These are phyloP conservation scores for Stagonosporopsis cucurbitacearum DNA, from an alignment of 2,329 filamentous ascomycete species.

Conservation along the genomic window DNA sequence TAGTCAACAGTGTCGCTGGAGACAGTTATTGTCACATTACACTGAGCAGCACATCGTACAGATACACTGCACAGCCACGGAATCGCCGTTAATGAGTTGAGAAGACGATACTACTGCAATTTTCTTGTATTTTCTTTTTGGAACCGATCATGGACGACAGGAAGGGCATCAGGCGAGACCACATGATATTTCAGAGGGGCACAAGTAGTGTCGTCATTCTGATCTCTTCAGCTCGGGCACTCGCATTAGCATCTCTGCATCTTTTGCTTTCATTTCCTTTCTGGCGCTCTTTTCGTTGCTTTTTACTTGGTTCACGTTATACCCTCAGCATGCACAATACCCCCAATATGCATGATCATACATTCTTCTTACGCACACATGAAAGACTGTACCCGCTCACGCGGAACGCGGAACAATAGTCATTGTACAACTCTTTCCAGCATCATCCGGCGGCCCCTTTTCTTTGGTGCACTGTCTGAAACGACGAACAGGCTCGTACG, in stretches of 20 bases:
- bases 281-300: slow-evolving; percentile 15
- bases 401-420: slow-evolving; percentile 49
- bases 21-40: slow-evolving; percentile 17
- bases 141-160: slow-evolving; percentile 8
- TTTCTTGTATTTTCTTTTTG: no score
- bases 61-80: slow-evolving; percentile 13
- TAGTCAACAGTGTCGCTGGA: slow-evolving; percentile 22
- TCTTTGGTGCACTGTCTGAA: slow-evolving; percentile 10
- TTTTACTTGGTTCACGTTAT: slow-evolving; percentile 20
- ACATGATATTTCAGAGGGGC: slow-evolving; percentile 6
- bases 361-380: slow-evolving; percentile 28
- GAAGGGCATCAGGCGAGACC: background rate
- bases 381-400: slow-evolving; percentile 52
- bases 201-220: slow-evolving; percentile 21
- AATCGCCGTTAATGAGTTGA: slow-evolving; percentile 12
- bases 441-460: slow-evolving; percentile 7
- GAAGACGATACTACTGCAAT: background rate
- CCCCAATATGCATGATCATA: slow-evolving; percentile 23
- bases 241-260: slow-evolving; percentile 43
- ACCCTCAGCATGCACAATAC: slow-evolving; percentile 37
- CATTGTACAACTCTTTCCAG: slow-evolving; percentile 37
- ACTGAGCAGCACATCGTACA: slow-evolving; percentile 16
- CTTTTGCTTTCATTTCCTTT: slow-evolving; percentile 2
- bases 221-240: slow-evolving; percentile 19
- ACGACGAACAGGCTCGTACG: slow-evolving; percentile 16